These are phyloP conservation scores for Beauveria asiatica DNA, from an alignment of 2,329 filamentous ascomycete genomes.

Conservation along the genomic window DNA sequence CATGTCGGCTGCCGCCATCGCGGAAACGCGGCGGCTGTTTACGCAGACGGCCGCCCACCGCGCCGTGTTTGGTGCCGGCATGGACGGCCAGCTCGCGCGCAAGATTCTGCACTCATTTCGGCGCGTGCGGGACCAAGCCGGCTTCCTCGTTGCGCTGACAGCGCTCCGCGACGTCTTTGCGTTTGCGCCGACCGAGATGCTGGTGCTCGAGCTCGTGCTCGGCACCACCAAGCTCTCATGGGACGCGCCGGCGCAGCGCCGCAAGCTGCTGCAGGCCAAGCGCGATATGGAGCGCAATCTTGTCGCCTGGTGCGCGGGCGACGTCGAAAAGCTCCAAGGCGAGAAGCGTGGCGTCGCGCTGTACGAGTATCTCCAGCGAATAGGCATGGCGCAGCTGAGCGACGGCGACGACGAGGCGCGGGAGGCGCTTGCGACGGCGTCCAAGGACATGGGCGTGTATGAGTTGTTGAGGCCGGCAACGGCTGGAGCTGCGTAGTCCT, in stretches of 20 bases:
- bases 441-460: conserved; percentile 36
- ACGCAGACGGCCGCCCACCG: conserved; percentile 40
- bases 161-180: conserved; percentile 34
- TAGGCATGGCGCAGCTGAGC: conserved; percentile 25
- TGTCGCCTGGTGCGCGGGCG: conserved; percentile 19
- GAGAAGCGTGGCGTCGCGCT: conserved; percentile 30
- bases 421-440: conserved; percentile 23
- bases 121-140: conserved; percentile 33
- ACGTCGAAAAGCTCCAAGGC: conserved; percentile 27
- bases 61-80: conserved; percentile 34
- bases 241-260: conserved; percentile 31
- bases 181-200: conserved; percentile 35
- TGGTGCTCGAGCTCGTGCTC: conserved; percentile 39
- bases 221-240: conserved; percentile 35
- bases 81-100: conserved; percentile 39
- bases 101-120: conserved; percentile 44
- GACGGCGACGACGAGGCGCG: conserved; percentile 18
- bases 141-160: conserved; percentile 37
- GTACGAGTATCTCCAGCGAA: conserved; percentile 33
- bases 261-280: conserved; percentile 34
- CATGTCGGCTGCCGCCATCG: conserved; percentile 22
- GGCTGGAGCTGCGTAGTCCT: not conserved
- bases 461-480: conserved; percentile 21
- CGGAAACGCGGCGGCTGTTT: conserved; percentile 35
- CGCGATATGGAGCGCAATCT: conserved; percentile 33